Base-by-base conservation (phyloP, 495 filamentous ascomycete genomes). In the Tuber melanosporum region DNA sequence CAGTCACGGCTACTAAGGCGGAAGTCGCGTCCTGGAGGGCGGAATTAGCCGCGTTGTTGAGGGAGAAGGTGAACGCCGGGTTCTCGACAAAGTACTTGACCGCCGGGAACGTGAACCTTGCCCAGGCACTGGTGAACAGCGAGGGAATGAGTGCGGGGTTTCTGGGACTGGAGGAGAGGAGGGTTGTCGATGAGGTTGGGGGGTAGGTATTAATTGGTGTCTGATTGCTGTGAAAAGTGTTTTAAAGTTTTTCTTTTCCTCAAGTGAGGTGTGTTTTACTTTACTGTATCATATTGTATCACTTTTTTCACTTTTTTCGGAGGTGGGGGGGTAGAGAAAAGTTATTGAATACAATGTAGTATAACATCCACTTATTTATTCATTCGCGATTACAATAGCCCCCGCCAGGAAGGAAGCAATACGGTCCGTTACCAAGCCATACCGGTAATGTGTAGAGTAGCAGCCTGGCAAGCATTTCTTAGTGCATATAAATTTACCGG, bases 21-120 rank as follows among this genome's bases (percentile, higher is more conserved):
- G 89, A 85, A 12, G 74, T 97, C 72, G 88, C 85, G 12, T 85
- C 85, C 14, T 80, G 92, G 83, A 88, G 88, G 72, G 88, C 86
- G 12, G 88, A 93, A 84, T 84, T 95, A 81, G 90, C 87, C 80
- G 87, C 85, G 47, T 79, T 95, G 74, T 86, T 99, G 81, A 87
- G 86, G 42, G 89, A 92, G 85, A 88, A 93, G 70, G 87, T 99
- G 46, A 99, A 99, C 85, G 88, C 92, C 41, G 95, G 95, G 8
- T 94, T 99, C 19, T 97, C 93, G 81, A 94, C 94, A 86, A 89
- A 87, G 84, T 99, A 98, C 85, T 85, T 98, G 76, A 94, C 93
- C 0, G 88, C 89, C 73, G 93, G 92, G 22, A 87, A 89, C 17
- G 88, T 98, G 39, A 92, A 99, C 87, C 88, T 98, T 45, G 91